These are phyloP conservation scores for Rhynchospora tenuis DNA, from an alignment of 176 grass and related monocot genomes.

Conservation along the genomic window DNA sequence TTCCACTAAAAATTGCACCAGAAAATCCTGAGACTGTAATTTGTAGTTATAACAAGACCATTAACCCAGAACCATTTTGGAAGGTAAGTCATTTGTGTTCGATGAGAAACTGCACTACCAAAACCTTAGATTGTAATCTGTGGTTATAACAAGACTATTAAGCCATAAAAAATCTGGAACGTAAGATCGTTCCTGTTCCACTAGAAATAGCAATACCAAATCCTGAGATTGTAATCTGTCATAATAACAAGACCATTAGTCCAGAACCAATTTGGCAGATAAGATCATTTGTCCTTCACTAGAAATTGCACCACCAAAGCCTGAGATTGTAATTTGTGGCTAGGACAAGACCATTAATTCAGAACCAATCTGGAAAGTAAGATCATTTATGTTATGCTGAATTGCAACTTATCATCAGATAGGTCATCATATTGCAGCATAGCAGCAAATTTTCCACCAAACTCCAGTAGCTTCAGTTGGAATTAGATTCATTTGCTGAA, in stretches of 20 bases:
- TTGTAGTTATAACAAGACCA: not conserved
- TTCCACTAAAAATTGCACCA: no score
- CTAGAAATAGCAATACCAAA: no score
- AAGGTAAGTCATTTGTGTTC: not conserved
- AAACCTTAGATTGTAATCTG: no score
- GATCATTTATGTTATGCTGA: not conserved
- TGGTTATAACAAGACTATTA: no score
- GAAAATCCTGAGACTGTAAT: not conserved
- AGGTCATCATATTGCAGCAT: not conserved
- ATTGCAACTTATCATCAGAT: not conserved
- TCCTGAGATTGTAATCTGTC: no score
- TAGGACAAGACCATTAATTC: not conserved
- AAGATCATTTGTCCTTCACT: no score
- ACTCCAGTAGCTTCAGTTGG: not conserved
- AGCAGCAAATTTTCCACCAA: not conserved
- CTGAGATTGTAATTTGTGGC: not conserved
- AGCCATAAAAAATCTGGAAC: no score
- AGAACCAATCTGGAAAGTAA: not conserved
- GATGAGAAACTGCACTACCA: no score
- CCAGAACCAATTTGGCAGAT: no score
- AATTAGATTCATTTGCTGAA: not conserved
- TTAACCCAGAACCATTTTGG: not conserved
- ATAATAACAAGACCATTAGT: no score
- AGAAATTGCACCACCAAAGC: not conserved
- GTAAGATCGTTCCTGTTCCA: no score